Percentiles rank a stretch among this genome's conserved stretches.
phyloP scores from a whole-genome alignment of 139 green algal genomes.

The Tetradesmus lagerheimii region DNA sequence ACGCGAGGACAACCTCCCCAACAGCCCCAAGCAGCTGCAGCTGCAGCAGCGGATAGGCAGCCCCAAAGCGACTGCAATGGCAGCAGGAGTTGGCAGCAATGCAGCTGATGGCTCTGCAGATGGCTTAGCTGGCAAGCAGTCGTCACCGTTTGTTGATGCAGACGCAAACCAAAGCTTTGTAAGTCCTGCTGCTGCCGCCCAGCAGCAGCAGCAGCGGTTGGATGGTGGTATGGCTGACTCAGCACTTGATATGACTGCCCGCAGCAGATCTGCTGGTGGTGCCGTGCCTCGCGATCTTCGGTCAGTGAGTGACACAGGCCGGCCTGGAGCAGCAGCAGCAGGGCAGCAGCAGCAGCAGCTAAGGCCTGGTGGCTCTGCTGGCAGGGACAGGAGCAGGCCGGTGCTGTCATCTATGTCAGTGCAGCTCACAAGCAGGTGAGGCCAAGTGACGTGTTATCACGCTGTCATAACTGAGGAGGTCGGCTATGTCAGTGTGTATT shows the following conservation, averaged over 20 bases:
- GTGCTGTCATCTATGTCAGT: slow-evolving; percentile 34
- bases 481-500: no score
- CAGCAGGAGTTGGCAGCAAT: slow-evolving; percentile 5
- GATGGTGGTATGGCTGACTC: neutral
- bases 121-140: neutral
- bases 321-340: neutral
- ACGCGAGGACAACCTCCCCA: neutral
- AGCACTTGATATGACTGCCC: neutral
- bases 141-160: neutral
- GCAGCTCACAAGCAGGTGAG: neutral
- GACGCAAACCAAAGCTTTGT: neutral
- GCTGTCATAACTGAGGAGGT: no score
- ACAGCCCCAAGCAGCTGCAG: neutral
- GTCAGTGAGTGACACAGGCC: neutral
- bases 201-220: neutral
- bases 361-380: neutral
- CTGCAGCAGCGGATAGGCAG: neutral
- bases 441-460: no score
- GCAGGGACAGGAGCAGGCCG: neutral
- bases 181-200: neutral
- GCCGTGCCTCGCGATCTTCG: neutral
- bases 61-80: neutral
- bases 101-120: neutral
- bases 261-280: neutral
- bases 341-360: neutral